Evolutionary conservation across 2,329 filamentous ascomycete genomes (phyloP), one percentile per base, ranked within the genome.

Genomic region (Lanzia echinophila): DNA sequence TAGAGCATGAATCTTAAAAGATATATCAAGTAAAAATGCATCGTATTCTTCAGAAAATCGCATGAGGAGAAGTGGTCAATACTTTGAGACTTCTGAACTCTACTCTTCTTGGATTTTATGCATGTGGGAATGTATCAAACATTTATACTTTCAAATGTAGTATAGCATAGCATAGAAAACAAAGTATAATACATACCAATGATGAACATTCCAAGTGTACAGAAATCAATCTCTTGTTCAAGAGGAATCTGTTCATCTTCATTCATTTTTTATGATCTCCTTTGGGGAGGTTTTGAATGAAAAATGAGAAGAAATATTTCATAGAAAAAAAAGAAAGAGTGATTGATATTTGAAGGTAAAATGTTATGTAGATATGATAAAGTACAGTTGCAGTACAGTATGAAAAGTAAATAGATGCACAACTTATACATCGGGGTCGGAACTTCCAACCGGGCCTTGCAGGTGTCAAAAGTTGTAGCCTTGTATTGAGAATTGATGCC

Each of bases 121-220:
- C 49, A 45, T n/a, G 31, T 15, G 11, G 11, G 34, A 12, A 36
- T 36, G 12, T 8, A 15, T 12, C 34, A 11, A n/a, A 11, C 4
- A 33, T 10, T n/a, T n/a, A n/a, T n/a, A n/a, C n/a, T n/a, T n/a
- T n/a, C n/a, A n/a, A n/a, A n/a, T n/a, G n/a, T n/a, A n/a, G n/a
- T n/a, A n/a, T n/a, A n/a, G n/a, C n/a, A n/a, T n/a, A 28, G 24
- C 22, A 22, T 33, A n/a, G 3, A 31, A 10, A 47, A 41, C 8
- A 32, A n/a, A 39, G n/a, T n/a, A 31, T 44, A 13, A 48, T 49
- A 54, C 77, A 69, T 71, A 86, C 83, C 84, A 57, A 88, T 82
- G 48, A 87, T 88, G 63, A 88, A 84, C 84, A 88, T 87, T 63
- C 84, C 85, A 63, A 88, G 65, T 0, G 83, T 86, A 56, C 84